Percentiles rank a stretch among this genome's conserved stretches.
phyloP scores from a whole-genome alignment of 2,329 filamentous ascomycete species.

The Cadophora malorum region DNA sequence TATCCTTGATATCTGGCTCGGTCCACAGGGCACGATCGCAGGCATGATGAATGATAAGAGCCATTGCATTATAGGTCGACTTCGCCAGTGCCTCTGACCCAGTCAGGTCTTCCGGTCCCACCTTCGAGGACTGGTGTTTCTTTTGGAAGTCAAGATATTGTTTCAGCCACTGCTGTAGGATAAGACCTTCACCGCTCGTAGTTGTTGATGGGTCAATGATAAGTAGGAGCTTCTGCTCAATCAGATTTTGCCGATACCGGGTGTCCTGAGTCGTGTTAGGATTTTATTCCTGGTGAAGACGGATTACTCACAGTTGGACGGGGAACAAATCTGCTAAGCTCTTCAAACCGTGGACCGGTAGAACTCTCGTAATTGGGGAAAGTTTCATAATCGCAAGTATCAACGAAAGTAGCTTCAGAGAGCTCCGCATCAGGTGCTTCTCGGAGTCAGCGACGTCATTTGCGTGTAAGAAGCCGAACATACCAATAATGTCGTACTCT shows the following conservation, averaged over 20 bases:
- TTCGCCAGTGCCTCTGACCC: constrained; percentile 33
- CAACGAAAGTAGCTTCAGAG: constrained; percentile 29
- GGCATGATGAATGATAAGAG: constrained; percentile 34
- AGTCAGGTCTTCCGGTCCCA: constrained; percentile 31
- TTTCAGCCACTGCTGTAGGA: constrained; percentile 30
- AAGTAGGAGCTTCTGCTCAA: constrained; percentile 35
- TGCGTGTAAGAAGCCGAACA: constrained; percentile 23
- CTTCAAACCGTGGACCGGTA: constrained; percentile 35
- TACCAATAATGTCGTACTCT: constrained; percentile 43
- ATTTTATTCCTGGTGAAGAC: background rate
- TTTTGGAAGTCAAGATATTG: constrained; percentile 23
- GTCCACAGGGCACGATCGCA: constrained; percentile 29
- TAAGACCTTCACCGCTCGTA: constrained; percentile 23
- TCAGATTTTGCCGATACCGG: constrained; percentile 35
- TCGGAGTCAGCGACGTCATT: background rate
- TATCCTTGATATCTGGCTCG: constrained; percentile 29
- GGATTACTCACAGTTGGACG: constrained; percentile 37
- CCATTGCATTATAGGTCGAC: constrained; percentile 33
- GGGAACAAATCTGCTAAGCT: constrained; percentile 38
- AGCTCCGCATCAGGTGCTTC: constrained; percentile 27
- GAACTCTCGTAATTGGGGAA: constrained; percentile 45
- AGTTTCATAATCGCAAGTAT: constrained; percentile 43
- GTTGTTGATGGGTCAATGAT: constrained; percentile 30
- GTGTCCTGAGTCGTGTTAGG: constrained; percentile 34
- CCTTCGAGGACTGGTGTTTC: background rate